Percentiles rank a stretch among this genome's conserved stretches.
These are phyloP conservation scores for Cyberlindnera mycetangii DNA, from an alignment of 805 yeast genomes.

Conservation along the genomic window DNA sequence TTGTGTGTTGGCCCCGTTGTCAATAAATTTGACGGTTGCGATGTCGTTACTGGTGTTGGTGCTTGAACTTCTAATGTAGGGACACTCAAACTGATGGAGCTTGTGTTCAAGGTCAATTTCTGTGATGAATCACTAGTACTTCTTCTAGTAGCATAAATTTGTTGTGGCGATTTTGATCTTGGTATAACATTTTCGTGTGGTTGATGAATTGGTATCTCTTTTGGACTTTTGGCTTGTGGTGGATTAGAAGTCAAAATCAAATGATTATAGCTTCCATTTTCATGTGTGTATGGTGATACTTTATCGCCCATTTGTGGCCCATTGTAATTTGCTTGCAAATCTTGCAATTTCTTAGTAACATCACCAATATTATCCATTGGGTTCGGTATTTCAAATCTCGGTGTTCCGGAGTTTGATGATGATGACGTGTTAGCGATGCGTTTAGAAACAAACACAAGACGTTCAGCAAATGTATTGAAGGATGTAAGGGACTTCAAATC, in stretches of 20 bases:
- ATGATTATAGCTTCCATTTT: slow-evolving; percentile 11
- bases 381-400: slow-evolving; percentile 23
- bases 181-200: slow-evolving; percentile 13
- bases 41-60: slow-evolving; percentile 12
- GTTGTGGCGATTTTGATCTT: slow-evolving; percentile 10
- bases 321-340: slow-evolving; percentile 12
- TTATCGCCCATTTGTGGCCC: neutral
- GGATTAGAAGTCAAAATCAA: neutral
- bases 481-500: slow-evolving; percentile 60
- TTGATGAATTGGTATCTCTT: slow-evolving; percentile 9
- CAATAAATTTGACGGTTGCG: slow-evolving; percentile 1
- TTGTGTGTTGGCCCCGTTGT: neutral
- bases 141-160: neutral
- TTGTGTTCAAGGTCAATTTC: slow-evolving; percentile 5
- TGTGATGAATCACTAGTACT: neutral
- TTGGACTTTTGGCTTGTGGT: neutral
- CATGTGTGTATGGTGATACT: slow-evolving; percentile 8
- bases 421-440: neutral
- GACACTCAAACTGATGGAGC: neutral
- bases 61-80: slow-evolving; percentile 10
- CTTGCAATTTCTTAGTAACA: slow-evolving; percentile 23
- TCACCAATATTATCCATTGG: slow-evolving; percentile 19
- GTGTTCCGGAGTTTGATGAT: slow-evolving; percentile 17
- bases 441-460: slow-evolving; percentile 14
- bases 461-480: slow-evolving; percentile 22